Evolutionary conservation across 108 stramenopile genomes (phyloP).

Genomic region (Discostella pseudostelligera): DNA sequence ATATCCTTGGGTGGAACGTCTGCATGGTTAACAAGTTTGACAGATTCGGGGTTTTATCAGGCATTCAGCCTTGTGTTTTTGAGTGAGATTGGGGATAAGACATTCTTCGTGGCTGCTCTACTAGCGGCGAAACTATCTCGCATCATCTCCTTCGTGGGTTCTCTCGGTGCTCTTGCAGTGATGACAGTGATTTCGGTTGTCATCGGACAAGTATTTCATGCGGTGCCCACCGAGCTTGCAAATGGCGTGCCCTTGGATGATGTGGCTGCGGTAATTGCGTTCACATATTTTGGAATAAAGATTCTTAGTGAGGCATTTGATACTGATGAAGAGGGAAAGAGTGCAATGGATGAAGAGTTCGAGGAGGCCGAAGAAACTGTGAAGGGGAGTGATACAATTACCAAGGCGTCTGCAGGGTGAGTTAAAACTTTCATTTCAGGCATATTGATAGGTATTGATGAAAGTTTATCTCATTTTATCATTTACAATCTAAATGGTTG

Average conservation of each 20-base stretch:
- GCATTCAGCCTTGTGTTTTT: conserved; percentile 94
- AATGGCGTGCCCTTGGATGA: conserved; percentile 89
- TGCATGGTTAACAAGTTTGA: conserved; percentile 48
- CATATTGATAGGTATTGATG: conserved; percentile 10
- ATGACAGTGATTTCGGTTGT: conserved; percentile 96
- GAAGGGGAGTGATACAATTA: conserved; percentile 49
- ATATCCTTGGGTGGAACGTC: conserved; percentile 34
- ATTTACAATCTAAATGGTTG: neutral
- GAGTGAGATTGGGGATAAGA: conserved; percentile 99
- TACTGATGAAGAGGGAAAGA: conserved; percentile 58
- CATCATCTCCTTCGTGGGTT: conserved; percentile 89
- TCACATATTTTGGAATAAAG: conserved; percentile 97
- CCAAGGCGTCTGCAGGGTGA: conserved; percentile 53
- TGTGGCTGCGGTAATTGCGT: conserved; percentile 88
- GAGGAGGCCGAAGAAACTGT: conserved; percentile 93
- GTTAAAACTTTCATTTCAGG: conserved; percentile 14
- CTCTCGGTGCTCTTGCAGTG: conserved; percentile 88
- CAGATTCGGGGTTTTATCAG: conserved; percentile 88
- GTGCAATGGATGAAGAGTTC: conserved; percentile 93
- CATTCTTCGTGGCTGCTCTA: conserved; percentile 99
- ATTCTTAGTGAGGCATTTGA: conserved; percentile 91
- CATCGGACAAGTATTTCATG: conserved; percentile 95
- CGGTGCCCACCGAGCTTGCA: conserved; percentile 75
- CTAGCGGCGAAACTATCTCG: conserved; percentile 87
- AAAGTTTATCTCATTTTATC: neutral